Conservation (phyloP, 2,329 filamentous ascomycete species). For the Colletotrichum simmondsii region DNA sequence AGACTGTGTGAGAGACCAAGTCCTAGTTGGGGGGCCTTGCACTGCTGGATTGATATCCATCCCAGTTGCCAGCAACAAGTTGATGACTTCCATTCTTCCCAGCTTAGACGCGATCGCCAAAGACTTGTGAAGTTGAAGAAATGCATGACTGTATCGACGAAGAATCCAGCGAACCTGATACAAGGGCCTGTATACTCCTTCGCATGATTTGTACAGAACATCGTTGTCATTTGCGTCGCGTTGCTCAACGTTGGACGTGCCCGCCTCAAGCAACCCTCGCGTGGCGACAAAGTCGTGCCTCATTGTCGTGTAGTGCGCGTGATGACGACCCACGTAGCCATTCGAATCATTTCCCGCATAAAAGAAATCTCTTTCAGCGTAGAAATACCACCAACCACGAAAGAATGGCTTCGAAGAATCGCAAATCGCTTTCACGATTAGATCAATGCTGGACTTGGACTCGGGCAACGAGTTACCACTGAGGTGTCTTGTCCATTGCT, state of each 20-base stretch:
- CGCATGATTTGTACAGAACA: background rate
- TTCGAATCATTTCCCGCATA: background rate
- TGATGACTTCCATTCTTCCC: background rate
- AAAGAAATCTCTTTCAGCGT: background rate
- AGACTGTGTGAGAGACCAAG: background rate
- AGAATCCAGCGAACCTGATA: background rate
- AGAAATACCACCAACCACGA: constrained; percentile 5
- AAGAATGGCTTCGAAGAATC: background rate
- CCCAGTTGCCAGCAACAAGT: background rate
- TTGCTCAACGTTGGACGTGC: background rate
- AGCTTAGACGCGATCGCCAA: background rate
- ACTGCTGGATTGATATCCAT: background rate
- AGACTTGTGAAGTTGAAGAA: background rate
- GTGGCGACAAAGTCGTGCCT: background rate
- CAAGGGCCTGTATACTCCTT: too few species aligned
- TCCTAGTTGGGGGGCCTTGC: background rate
- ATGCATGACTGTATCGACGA: background rate
- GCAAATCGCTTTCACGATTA: background rate
- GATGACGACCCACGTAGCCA: background rate
- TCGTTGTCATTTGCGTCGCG: background rate
- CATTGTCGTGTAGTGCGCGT: background rate
- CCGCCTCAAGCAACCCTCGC: background rate
- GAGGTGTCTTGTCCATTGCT: background rate
- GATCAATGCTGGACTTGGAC: background rate
- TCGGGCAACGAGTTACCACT: background rate